phyloP scores from a whole-genome alignment of 2,329 filamentous ascomycete species.

The Colletotrichum sansevieriae region DNA sequence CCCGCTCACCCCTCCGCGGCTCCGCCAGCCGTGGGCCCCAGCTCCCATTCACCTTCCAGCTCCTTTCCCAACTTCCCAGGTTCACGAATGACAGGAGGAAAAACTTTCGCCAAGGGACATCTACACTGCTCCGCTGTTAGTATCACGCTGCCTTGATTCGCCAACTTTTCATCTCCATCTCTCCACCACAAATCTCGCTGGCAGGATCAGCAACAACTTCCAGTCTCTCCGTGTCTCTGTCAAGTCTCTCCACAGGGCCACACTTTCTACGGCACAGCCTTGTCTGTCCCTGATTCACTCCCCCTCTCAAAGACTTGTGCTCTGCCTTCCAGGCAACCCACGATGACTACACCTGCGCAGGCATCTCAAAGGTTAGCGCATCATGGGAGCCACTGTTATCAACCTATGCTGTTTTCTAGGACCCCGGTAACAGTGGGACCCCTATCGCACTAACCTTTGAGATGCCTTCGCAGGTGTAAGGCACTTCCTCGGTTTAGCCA shows the following conservation, averaged over 20 bases:
- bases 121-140: constrained; percentile 7
- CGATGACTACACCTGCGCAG: too few relatives aligned
- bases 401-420: too few relatives aligned
- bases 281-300: constrained; percentile 21
- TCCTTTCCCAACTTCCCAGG: too few relatives aligned
- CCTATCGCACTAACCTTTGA: too few relatives aligned
- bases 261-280: constrained; percentile 39
- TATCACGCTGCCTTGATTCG: constrained; percentile 26
- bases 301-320: neutral
- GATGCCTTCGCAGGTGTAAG: too few relatives aligned
- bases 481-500: constrained; percentile 27
- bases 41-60: neutral
- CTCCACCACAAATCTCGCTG: constrained; percentile 33
- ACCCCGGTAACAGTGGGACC: too few relatives aligned
- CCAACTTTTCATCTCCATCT: constrained; percentile 19
- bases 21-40: constrained; percentile 20
- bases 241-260: constrained; percentile 20
- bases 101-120: too few relatives aligned
- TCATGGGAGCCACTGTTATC: too few relatives aligned
- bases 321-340: neutral
- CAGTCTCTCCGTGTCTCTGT: constrained; percentile 15
- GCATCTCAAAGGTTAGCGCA: too few relatives aligned
- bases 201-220: neutral
- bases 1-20: constrained; percentile 26
- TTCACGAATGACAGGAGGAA: neutral